phyloP scores from a whole-genome alignment of 306 rosid genomes.

The Lablab purpureus region DNA sequence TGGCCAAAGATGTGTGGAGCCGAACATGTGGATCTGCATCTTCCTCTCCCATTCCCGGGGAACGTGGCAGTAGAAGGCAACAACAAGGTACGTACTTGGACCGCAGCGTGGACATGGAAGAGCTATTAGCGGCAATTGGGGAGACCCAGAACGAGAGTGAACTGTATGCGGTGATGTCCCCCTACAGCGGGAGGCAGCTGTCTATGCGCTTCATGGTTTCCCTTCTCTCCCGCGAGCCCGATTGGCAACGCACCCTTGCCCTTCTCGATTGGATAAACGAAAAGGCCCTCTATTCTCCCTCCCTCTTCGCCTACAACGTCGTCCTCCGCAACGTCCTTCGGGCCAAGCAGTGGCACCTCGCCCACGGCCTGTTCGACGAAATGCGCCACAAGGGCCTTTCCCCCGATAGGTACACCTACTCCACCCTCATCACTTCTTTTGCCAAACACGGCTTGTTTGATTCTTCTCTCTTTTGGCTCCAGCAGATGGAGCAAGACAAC shows the following conservation, averaged over 20 bases:
- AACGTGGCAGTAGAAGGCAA: conserved; percentile 43
- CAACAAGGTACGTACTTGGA: conserved; percentile 54
- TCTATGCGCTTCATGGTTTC: conserved; percentile 88
- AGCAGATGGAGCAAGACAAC: conserved; percentile 86
- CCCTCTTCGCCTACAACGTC: conserved; percentile 84
- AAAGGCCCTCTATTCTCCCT: conserved; percentile 76
- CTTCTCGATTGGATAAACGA: conserved; percentile 91
- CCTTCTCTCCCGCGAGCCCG: conserved; percentile 77
- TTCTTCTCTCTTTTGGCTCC: conserved; percentile 87
- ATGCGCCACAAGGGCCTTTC: conserved; percentile 85
- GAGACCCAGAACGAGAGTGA: conserved; percentile 70
- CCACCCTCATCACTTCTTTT: conserved; percentile 83
- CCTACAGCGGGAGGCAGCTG: conserved; percentile 66
- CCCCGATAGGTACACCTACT: conserved; percentile 90
- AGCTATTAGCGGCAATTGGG: conserved; percentile 62
- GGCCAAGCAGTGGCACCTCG: conserved; percentile 78
- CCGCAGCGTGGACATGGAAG: conserved; percentile 86
- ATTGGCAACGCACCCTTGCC: conserved; percentile 91
- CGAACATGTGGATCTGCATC: conserved; percentile 44
- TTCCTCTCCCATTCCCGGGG: conserved; percentile 36
- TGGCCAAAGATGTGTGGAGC: conserved; percentile 72
- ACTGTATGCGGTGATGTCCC: conserved; percentile 67
- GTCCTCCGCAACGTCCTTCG: conserved; percentile 86
- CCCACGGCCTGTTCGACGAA: conserved; percentile 94
- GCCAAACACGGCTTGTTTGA: conserved; percentile 88